Base-by-base conservation (phyloP, 108 stramenopile species). In the Nitzschia sp. region DNA sequence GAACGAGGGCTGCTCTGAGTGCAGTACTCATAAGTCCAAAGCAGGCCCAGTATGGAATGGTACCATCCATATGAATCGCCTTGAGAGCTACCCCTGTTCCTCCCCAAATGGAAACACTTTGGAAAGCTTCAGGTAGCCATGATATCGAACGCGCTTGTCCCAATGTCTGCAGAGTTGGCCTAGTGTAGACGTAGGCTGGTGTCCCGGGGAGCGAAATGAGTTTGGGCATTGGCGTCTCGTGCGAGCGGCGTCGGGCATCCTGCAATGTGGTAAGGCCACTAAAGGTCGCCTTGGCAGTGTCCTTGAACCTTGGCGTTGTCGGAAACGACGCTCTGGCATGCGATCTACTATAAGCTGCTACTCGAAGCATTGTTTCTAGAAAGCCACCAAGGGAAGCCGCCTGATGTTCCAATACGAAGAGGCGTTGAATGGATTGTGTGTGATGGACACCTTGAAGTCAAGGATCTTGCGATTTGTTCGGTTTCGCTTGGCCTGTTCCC, bases 1-100 rank as follows among this genome's bases (percentile, higher is more conserved):
- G 93, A 12, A 90, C 57, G 52, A 94, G 80, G 2, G 81, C 61
- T 10, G 81, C 59, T 6, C 93, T 77, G 0, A 91, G 77, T 63
- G 76, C 24, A 7, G 88, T 65, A 63, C 86, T 91, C 65, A 89
- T 88, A 10, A 84, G 57, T 20, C 84, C 73, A 66, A 94, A 87
- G 43, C 83, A 86, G 10, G 87, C 83, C 89, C 88, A 91, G 66
- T 90, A 94, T 0, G 90, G 90, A 19, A 85, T 56, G 39, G 62
- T 63, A 5, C 74, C 81, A 50, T 59, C 72, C 6, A 80, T 40
- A 65, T 90, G 87, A 34, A 90, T 77, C n/a, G 71, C 69, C 24
- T 82, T 81, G 3, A 94, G 50, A 7, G 87, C 61, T 12, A 76
- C 29, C 10, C 81, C 88, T 41, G 83, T 79, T 25, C 78, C 84